Percentiles rank a stretch among this genome's conserved stretches.
Evolutionary conservation across 306 rosid species (phyloP).

Genomic region (Glycine latifolia): DNA sequence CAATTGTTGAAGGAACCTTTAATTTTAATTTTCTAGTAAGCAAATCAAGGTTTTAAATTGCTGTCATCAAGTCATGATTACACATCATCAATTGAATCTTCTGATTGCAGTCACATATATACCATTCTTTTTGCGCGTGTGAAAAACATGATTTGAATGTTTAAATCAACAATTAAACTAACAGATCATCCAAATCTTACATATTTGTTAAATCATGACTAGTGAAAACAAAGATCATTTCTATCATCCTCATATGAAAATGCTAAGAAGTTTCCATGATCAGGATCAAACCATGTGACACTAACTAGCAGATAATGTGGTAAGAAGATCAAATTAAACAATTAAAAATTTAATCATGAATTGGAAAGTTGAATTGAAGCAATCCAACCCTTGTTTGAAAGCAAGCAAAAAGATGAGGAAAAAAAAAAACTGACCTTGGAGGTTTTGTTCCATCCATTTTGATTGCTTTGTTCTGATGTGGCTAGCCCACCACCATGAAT

Average conservation of each 20-base stretch:
- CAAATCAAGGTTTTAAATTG: not conserved
- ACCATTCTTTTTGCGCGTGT: not conserved
- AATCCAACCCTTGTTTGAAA: not conserved
- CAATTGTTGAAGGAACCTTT: not conserved
- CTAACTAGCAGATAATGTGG: conserved; percentile 7
- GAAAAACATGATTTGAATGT: conserved; percentile 8
- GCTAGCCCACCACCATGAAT: conserved; percentile 99
- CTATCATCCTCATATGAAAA: conserved; percentile 5
- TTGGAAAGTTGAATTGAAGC: not conserved
- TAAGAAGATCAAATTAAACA: conserved; percentile 3
- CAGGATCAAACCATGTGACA: conserved; percentile 3
- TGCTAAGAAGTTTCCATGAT: conserved; percentile 14
- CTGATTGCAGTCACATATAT: not conserved
- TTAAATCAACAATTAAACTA: not conserved
- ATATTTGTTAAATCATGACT: not conserved
- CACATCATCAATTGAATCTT: conserved; percentile 11
- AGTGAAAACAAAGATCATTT: conserved; percentile 19
- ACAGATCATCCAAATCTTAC: conserved; percentile 3
- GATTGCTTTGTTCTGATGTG: conserved; percentile 97
- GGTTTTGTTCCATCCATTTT: conserved; percentile 94
- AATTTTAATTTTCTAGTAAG: conserved; percentile 5
- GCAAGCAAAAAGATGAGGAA: not conserved
- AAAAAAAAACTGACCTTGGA: conserved; percentile 62
- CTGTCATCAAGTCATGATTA: not conserved
- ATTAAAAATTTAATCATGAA: not conserved